Evolutionary conservation across 1,284 basidiomycete species (phyloP).

Genomic region (Rhodotorula sp.): DNA sequence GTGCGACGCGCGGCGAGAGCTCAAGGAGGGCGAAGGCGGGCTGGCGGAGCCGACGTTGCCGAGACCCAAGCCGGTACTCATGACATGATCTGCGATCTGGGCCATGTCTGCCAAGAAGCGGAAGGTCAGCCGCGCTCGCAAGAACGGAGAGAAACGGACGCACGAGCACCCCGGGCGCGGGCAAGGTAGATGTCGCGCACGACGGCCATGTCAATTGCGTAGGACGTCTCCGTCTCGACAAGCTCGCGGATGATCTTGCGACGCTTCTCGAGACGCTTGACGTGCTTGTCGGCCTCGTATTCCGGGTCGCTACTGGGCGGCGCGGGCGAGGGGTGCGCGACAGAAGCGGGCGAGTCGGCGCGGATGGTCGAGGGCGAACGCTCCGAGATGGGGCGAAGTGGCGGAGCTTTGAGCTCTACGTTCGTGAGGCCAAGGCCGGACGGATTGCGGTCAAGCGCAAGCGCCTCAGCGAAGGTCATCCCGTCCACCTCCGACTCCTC

Average conservation of each 20-base stretch:
- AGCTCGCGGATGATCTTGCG: slow-evolving; percentile 50
- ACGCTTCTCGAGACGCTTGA: slow-evolving; percentile 49
- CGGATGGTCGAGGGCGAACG: slow-evolving; percentile 30
- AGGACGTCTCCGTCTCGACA: slow-evolving; percentile 49
- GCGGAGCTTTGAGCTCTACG: neutral
- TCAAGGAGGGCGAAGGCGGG: slow-evolving; percentile 3
- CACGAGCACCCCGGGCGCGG: slow-evolving; percentile 48
- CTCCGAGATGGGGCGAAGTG: neutral
- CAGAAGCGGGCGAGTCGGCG: slow-evolving; percentile 9
- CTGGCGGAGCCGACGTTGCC: neutral
- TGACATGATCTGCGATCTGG: slow-evolving; percentile 40
- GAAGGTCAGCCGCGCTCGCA: neutral
- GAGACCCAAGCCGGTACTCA: slow-evolving; percentile 39
- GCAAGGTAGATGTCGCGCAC: slow-evolving; percentile 53
- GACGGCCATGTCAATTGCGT: slow-evolving; percentile 52
- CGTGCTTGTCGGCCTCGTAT: slow-evolving; percentile 17
- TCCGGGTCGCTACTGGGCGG: no score
- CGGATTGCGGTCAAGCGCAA: neutral
- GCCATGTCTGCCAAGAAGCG: slow-evolving; percentile 25
- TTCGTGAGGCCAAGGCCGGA: slow-evolving; percentile 22
- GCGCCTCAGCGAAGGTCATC: neutral
- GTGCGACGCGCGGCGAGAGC: neutral
- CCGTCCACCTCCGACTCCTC: neutral
- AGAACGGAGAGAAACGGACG: slow-evolving; percentile 25
- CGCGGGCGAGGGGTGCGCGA: neutral